Evolutionary conservation across 805 yeast species (phyloP).

Genomic region (Metschnikowia drakensbergensis): DNA sequence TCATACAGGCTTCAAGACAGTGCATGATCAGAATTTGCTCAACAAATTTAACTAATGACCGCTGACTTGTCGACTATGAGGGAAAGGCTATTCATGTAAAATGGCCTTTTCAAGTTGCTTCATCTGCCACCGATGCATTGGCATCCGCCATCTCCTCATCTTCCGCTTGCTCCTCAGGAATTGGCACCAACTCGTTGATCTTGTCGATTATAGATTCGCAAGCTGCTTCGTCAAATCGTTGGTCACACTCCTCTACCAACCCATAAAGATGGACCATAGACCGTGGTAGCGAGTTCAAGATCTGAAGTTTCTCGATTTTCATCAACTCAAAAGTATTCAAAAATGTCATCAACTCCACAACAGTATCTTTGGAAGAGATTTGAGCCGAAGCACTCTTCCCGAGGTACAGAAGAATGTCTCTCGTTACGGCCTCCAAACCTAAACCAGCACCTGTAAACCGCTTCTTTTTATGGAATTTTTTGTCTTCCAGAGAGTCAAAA

Average conservation of each 20-base stretch:
- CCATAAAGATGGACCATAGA: constrained; percentile 76
- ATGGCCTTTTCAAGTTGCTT: not conserved
- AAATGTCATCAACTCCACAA: constrained; percentile 40
- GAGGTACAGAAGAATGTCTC: constrained; percentile 45
- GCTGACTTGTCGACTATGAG: not conserved
- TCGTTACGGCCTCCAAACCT: constrained; percentile 47
- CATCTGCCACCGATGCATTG: not conserved
- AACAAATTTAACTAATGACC: not conserved
- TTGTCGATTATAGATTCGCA: constrained; percentile 56
- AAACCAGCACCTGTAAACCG: constrained; percentile 40
- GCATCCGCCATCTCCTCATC: constrained; percentile 11
- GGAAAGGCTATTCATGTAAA: not conserved
- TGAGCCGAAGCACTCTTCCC: constrained; percentile 23
- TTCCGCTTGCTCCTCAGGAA: constrained; percentile 28
- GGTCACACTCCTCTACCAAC: constrained; percentile 89
- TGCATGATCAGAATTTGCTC: not conserved
- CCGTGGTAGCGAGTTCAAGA: constrained; percentile 75
- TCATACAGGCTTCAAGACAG: not conserved
- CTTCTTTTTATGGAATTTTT: constrained; percentile 21
- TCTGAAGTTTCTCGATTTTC: constrained; percentile 80
- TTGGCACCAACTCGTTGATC: constrained; percentile 52
- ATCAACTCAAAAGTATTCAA: constrained; percentile 56
- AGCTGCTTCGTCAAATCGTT: constrained; percentile 67
- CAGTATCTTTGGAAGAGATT: constrained; percentile 21
- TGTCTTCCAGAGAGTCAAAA: constrained; percentile 32